Evolutionary conservation across 768 basidiomycete genomes (phyloP), one percentile per base, ranked within the genome.

Genomic region (Macrocybe gigantea): DNA sequence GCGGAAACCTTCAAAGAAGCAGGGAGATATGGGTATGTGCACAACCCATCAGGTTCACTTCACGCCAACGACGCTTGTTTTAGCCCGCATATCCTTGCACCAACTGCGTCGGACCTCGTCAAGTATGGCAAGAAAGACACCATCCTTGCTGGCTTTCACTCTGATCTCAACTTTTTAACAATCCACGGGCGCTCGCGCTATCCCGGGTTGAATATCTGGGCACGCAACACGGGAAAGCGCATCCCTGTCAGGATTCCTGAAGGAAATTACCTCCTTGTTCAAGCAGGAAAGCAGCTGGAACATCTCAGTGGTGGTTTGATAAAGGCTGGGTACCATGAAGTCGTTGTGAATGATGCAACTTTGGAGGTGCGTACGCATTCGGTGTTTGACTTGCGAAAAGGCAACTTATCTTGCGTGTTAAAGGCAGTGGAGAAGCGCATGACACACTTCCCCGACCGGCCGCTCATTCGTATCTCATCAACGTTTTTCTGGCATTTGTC

Each of bases 401-500:
- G 42, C 45, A 45, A 14, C 14, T 44, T 6, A 47, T 34, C 35
- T 44, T 37, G 33, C 32, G 15, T 35, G 15, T 33, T 22, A 47
- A 41, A 91, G 86, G 73, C 79, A 11, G 81, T 93, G 43, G 75
- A 80, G 47, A 67, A 70, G 44, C 77, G 87, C 37, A 83, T 75
- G 55, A 53, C 55, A 8, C 70, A 77, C 50, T 71, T 68, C 50
- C 83, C 91, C 2, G 74, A 80, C 46, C 82, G 94, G n/a, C 94
- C 94, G 9, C 70, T 87, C 33, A 90, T 94, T 54, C 85, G 94
- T n/a, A 93, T 98, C 53, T 94, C 93, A 2, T 94, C 91, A 1
- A 97, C 93, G 0, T 93, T 94, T 65, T 96, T 96, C 73, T 95
- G 88, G 88, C 92, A 93, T 59, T 75, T 96, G 9, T 89, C 83